A percentile compares a stretch with the other conserved stretches of the same genome.
These are phyloP conservation scores for Sporothrix pseudoabietina DNA, from an alignment of 2,329 filamentous ascomycete genomes.

Conservation along the genomic window DNA sequence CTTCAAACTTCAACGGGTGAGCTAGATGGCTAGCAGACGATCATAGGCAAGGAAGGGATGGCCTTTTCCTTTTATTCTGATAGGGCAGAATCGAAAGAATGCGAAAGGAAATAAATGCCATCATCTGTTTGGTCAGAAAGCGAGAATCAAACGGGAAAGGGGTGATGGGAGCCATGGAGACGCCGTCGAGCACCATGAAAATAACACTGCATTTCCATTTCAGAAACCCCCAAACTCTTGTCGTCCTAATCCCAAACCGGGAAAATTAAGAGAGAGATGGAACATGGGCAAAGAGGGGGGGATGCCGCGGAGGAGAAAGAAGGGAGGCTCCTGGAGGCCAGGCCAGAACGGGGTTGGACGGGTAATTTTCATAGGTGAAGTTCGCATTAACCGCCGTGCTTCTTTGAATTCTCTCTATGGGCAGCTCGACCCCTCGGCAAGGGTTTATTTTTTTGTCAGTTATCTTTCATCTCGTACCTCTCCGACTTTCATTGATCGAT, in stretches of 20 bases:
- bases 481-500: background rate
- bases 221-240: background rate
- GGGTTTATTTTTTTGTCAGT: background rate
- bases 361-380: background rate
- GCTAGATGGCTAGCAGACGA: slow-evolving; percentile 12
- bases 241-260: slow-evolving; percentile 2
- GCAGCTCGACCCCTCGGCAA: background rate
- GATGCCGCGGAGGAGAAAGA: background rate
- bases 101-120: background rate
- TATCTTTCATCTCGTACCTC: background rate
- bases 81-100: background rate
- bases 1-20: background rate
- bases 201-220: background rate
- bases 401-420: background rate
- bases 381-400: background rate
- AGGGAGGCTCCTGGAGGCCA: background rate
- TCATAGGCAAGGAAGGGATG: slow-evolving; percentile 12
- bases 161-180: background rate
- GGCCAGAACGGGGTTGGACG: background rate
- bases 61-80: background rate
- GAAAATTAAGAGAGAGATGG: slow-evolving; percentile 11
- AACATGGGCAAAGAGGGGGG: background rate
- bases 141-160: background rate
- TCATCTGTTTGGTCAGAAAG: background rate
- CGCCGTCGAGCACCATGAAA: background rate